phyloP scores from a whole-genome alignment of 2,329 filamentous ascomycete genomes.

The Golovinomyces cichoracearum region DNA sequence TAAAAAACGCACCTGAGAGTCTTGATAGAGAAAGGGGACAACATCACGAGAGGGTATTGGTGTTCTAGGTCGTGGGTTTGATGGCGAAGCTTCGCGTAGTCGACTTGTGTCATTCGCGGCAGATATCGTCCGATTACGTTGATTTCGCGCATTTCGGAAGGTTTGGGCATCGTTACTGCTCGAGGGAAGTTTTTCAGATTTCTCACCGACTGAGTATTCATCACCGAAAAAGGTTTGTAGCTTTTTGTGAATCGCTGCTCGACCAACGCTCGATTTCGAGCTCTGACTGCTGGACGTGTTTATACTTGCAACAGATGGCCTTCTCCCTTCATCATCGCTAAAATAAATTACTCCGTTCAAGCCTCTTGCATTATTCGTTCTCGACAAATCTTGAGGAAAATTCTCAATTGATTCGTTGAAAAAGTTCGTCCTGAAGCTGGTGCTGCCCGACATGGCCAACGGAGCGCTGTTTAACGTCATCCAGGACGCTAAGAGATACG shows the following conservation, averaged over 20 bases:
- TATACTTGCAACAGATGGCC: conserved; percentile 70
- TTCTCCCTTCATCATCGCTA: conserved; percentile 51
- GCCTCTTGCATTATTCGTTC: conserved; percentile 26
- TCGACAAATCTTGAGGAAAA: conserved; percentile 34
- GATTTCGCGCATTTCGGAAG: conserved; percentile 29
- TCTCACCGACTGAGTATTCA: conserved; percentile 50
- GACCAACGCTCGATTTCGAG: conserved; percentile 35
- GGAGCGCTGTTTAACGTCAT: conserved; percentile 18
- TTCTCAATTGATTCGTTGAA: conserved; percentile 53
- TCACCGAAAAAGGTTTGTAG: conserved; percentile 83
- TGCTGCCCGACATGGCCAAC: conserved; percentile 12
- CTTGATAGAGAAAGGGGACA: conserved; percentile 91
- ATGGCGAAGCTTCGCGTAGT: conserved; percentile 42
- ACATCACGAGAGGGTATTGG: conserved; percentile 75
- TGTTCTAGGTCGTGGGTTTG: conserved; percentile 54
- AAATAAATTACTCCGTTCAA: conserved; percentile 32
- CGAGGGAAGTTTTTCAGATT: conserved; percentile 41
- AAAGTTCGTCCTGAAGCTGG: conserved; percentile 29
- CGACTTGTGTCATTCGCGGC: conserved; percentile 36
- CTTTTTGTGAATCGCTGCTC: conserved; percentile 49
- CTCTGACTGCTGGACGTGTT: conserved; percentile 67
- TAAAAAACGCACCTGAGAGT: conserved; percentile 39
- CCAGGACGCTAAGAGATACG: conserved; percentile 26
- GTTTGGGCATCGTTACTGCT: conserved; percentile 33
- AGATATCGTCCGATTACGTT: conserved; percentile 60